Percentiles rank a stretch among this genome's conserved stretches.
These are phyloP conservation scores for Solanum raphanifolium DNA, from an alignment of 257 asterid species.

Conservation along the genomic window DNA sequence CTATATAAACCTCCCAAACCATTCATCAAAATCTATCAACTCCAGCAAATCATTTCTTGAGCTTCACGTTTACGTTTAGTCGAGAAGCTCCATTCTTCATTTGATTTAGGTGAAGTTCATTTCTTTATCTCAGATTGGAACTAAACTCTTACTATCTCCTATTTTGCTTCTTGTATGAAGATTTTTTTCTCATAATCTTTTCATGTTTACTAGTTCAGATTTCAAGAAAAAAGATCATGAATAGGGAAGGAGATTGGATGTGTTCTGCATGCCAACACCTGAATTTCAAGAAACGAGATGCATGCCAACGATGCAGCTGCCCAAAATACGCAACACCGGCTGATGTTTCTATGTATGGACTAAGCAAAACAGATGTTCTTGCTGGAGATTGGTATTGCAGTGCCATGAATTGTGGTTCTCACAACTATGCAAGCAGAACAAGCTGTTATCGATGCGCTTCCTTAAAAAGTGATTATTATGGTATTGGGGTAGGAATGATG, in stretches of 20 bases:
- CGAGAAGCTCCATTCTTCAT: not conserved
- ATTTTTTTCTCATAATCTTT: not conserved
- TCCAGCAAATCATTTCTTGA: conserved; percentile 1
- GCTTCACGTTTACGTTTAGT: not conserved
- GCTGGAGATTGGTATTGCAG: conserved; percentile 91
- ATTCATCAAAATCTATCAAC: conserved; percentile 24
- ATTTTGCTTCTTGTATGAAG: not conserved
- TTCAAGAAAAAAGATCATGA: conserved; percentile 24
- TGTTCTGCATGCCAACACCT: conserved; percentile 79
- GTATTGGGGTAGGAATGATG: conserved; percentile 11
- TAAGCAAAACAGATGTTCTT: conserved; percentile 28
- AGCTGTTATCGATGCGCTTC: conserved; percentile 58
- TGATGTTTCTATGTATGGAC: conserved; percentile 38
- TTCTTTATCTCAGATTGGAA: not conserved
- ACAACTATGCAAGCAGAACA: conserved; percentile 78
- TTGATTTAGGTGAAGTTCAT: not conserved
- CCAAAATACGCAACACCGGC: conserved; percentile 52
- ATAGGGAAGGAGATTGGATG: conserved; percentile 80
- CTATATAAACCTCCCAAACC: conserved; percentile 42
- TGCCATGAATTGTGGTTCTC: conserved; percentile 58
- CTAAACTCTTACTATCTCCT: not conserved
- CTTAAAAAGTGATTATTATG: conserved; percentile 35
- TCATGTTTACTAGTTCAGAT: not conserved
- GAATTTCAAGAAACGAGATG: conserved; percentile 62
- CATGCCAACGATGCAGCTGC: conserved; percentile 66